A percentile compares a stretch with the other conserved stretches of the same genome.
Evolutionary conservation across 108 stramenopile species (phyloP).

Genomic region (Nitzschia inconspicua): DNA sequence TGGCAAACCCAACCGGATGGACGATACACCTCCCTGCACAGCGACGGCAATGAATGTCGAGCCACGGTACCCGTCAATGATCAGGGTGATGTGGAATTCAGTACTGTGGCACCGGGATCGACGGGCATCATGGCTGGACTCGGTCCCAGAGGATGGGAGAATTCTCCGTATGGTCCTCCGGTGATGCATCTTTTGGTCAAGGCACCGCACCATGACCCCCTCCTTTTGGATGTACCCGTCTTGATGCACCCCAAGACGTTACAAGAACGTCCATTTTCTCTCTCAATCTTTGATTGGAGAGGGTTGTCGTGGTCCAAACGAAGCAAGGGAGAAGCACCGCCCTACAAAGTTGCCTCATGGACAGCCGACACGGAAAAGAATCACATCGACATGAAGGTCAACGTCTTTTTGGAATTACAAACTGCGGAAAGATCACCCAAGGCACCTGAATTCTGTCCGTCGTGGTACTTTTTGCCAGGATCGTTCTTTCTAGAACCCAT

Average conservation of each 20-base stretch:
- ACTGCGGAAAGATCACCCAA: not conserved
- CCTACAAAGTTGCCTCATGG: conserved; percentile 20
- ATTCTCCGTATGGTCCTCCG: conserved; percentile 42
- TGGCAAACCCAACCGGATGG: conserved; percentile 73
- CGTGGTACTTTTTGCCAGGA: conserved; percentile 28
- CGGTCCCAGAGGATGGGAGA: conserved; percentile 39
- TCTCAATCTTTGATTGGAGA: conserved; percentile 8
- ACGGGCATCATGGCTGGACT: conserved; percentile 52
- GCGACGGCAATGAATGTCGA: conserved; percentile 47
- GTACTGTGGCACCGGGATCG: conserved; percentile 58
- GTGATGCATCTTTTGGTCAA: conserved; percentile 42
- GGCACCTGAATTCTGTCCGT: conserved; percentile 39
- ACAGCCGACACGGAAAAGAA: conserved; percentile 12
- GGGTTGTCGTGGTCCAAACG: conserved; percentile 11
- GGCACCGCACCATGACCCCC: conserved; percentile 27
- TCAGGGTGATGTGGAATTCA: conserved; percentile 17
- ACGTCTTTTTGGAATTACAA: conserved; percentile 12
- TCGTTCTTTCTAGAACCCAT: conserved; percentile 68
- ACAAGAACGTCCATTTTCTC: not conserved
- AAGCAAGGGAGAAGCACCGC: conserved; percentile 8
- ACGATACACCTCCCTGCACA: conserved; percentile 43
- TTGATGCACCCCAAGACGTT: conserved; percentile 15
- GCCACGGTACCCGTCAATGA: conserved; percentile 28
- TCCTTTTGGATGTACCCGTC: conserved; percentile 38
- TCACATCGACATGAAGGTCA: conserved; percentile 18